phyloP scores from a whole-genome alignment of 176 grass and related monocot species.

The Miscanthus lutarioriparius region DNA sequence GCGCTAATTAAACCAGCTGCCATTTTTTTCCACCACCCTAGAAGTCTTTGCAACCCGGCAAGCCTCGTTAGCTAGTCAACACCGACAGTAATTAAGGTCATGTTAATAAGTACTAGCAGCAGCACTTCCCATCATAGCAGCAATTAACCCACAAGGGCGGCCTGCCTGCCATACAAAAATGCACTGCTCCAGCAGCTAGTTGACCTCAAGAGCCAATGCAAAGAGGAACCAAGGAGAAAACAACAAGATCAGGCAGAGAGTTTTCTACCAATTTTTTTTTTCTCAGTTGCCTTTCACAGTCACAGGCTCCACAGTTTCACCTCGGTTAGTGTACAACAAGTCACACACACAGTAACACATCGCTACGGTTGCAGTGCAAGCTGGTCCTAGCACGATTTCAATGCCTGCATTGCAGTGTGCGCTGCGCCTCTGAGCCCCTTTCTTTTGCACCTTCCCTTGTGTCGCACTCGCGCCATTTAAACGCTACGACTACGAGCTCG shows the following conservation, averaged over 20 bases:
- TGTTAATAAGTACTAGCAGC: neutral
- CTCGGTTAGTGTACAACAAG: neutral
- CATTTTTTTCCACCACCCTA: constrained; percentile 26
- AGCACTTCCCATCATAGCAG: neutral
- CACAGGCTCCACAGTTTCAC: constrained; percentile 30
- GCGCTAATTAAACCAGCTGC: constrained; percentile 41
- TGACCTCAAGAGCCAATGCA: constrained; percentile 26
- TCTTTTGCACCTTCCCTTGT: constrained; percentile 47
- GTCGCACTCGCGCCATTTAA: constrained; percentile 57
- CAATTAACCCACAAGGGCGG: neutral
- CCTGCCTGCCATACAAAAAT: constrained; percentile 5
- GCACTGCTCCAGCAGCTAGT: neutral
- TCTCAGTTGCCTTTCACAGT: neutral
- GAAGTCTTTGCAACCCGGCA: neutral
- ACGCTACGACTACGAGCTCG: neutral
- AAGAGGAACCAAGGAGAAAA: neutral
- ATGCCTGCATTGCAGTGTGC: constrained; percentile 17
- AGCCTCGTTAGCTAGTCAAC: constrained; percentile 19
- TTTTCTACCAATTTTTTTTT: neutral
- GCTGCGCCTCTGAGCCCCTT: constrained; percentile 25
- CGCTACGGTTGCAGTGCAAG: neutral
- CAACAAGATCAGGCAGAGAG: neutral
- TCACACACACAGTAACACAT: neutral
- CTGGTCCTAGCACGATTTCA: constrained; percentile 47
- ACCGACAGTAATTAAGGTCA: neutral